Base-by-base conservation (phyloP, 208 protist genomes). In the Trypanosoma boissoni region DNA sequence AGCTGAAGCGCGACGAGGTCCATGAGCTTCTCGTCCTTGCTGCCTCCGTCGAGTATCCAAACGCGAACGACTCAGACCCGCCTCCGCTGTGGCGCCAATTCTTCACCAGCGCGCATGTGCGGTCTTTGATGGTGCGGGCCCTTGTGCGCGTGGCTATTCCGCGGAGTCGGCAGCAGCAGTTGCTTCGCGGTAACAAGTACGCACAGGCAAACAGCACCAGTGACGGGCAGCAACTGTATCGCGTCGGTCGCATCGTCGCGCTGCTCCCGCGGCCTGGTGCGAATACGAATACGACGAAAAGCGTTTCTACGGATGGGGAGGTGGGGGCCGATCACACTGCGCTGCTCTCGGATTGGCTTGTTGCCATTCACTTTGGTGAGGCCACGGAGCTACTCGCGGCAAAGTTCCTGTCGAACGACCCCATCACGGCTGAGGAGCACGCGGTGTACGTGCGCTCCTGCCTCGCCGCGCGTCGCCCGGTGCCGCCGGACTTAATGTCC, bases 281-380 rank as follows among this genome's bases (percentile, higher is more conserved):
- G 6, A 48, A 4, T n/a, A 20, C 69, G 9, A 24, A 31, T 14
- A 29, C 31, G 12, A 48, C 16, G 5, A 1, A 23, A 12, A 36
- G 12, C 16, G 44, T 3, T 44, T 21, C 48, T 21, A 34, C 10
- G 8, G 31, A 31, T 24, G 34, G 52, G 18, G 32, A 23, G 5
- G 37, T 36, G 1, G 39, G 51, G 39, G n/a, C 68, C 0, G 41
- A 39, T 0, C 24, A 41, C 14, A 36, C 29, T 2, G 72, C 65
- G 4, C 52, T 57, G 43, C 55, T 68, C 2, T 69, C 70, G 14
- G 64, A 64, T 7, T 89, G 82, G 82, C 45, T 89, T 23, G 45
- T 89, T 10, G 79, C 72, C 20, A 71, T 87, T n/a, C 76, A 86
- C 68, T 56, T 89, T 21, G 86, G 81, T 45, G 82, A 89, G 41